A percentile compares a stretch with the other conserved stretches of the same genome.
Conservation (phyloP, 2,329 filamentous ascomycete species). For the Xylaria multiplex region DNA sequence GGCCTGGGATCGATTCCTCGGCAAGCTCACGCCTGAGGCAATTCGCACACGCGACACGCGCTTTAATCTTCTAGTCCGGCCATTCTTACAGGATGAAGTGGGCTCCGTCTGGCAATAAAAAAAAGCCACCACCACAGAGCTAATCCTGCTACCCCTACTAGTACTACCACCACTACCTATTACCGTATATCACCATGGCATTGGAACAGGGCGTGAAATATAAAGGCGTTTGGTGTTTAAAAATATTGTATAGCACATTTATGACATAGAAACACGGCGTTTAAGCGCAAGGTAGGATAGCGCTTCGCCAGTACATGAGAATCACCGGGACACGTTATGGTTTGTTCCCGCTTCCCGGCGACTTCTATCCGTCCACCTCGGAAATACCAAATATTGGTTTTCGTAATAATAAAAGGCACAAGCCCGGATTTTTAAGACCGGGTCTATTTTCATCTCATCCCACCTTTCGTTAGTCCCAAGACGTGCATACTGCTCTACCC, state of each 20-base stretch:
- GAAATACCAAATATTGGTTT: conserved; percentile 14
- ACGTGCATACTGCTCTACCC: background rate
- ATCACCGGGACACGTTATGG: background rate
- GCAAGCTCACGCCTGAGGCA: conserved; percentile 48
- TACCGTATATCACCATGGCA: conserved; percentile 13
- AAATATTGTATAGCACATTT: conserved; percentile 14
- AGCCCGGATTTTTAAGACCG: background rate
- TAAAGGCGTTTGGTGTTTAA: conserved; percentile 28
- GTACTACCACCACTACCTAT: background rate
- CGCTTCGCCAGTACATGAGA: background rate
- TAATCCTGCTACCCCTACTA: background rate
- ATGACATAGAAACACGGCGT: background rate
- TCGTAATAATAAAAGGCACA: conserved; percentile 14
- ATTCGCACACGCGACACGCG: conserved; percentile 50
- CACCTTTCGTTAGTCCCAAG: background rate
- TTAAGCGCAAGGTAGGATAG: conserved; percentile 23
- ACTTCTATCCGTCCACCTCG: background rate
- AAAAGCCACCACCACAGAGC: background rate
- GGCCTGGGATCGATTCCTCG: conserved; percentile 50
- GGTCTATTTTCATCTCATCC: background rate
- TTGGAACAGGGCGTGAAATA: background rate
- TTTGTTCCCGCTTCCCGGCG: background rate
- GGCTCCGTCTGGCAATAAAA: conserved; percentile 24
- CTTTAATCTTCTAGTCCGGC: conserved; percentile 52
- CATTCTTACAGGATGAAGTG: conserved; percentile 45